Evolutionary conservation across 2,329 filamentous ascomycete species (phyloP), one percentile per base, ranked within the genome.

Genomic region (Fusarium sp.): DNA sequence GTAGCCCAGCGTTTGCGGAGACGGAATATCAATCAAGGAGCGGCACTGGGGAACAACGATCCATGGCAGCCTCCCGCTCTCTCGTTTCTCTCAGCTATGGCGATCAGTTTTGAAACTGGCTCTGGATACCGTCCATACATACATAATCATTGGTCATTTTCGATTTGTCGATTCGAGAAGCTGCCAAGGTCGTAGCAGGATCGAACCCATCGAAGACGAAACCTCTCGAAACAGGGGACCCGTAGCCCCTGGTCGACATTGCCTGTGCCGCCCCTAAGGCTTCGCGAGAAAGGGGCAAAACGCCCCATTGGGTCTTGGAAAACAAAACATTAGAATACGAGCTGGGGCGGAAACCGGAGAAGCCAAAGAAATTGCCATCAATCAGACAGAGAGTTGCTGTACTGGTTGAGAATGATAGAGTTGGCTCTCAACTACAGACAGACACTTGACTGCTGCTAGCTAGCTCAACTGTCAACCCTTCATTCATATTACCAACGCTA

Each of bases 151-250:
- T 60, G 41, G 60, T 18, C 36, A 15, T 8, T 8, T 10, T 31
- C 52, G 13, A 34, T 30, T 39, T 13, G 13, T 34, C 48, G 18
- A 23, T 46, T 54, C 41, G 31, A 51, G 47, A 44, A 54, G 16
- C 23, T 48, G 28, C 36, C 52, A 55, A 55, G 43, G 51, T 56
- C 6, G 54, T 40, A 48, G 18, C 30, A 40, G 46, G 60, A 62
- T 47, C 46, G 55, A 43, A 40, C 16, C 37, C n/a, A 34, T 52
- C 28, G 10, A 13, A 34, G 31, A 48, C 59, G 54, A 69, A 62
- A 69, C 60, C 57, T 59, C 39, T 57, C 65, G 65, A 71, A 72
- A 71, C 68, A 69, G 54, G 70, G 34, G 50, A 15, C 41, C 56
- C 61, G 51, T 60, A 67, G 59, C 62, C 68, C 47, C 58, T 60